Evolutionary conservation across 1,284 basidiomycete species (phyloP).

Genomic region (Tylopilus orsonianus): DNA sequence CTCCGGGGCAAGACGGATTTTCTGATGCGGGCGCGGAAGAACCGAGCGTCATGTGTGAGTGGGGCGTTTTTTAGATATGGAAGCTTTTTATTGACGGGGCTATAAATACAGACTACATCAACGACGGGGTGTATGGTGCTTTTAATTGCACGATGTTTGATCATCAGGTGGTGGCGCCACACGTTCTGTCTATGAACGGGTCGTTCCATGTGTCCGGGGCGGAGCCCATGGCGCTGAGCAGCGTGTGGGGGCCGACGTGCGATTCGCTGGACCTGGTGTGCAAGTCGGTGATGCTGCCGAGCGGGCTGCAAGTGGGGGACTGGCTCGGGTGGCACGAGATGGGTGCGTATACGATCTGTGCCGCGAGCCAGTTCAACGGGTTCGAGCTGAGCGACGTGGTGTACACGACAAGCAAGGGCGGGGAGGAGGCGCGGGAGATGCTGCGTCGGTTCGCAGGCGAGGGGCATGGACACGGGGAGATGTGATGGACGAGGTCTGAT

Average conservation of each 20-base stretch:
- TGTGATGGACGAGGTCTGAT: conserved; percentile 2
- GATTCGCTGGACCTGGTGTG: conserved; percentile 89
- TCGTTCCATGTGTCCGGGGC: conserved; percentile 53
- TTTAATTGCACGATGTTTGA: conserved; percentile 98
- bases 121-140: conserved; percentile 96
- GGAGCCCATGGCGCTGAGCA: conserved; percentile 48
- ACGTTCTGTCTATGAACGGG: conserved; percentile 65
- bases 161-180: conserved; percentile 84
- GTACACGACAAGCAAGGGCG: conserved; percentile 57
- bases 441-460: conserved; percentile 34
- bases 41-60: conserved; percentile 81
- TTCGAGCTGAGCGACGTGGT: conserved; percentile 66
- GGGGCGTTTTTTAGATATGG: conserved; percentile 12
- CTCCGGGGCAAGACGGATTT: background rate
- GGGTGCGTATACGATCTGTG: conserved; percentile 93
- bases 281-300: conserved; percentile 59
- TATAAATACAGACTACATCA: conserved; percentile 81
- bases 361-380: conserved; percentile 88
- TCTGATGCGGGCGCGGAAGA: conserved; percentile 42
- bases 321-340: conserved; percentile 92
- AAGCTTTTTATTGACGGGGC: conserved; percentile 7
- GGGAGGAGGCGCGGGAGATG: conserved; percentile 39
- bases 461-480: conserved; percentile 24
- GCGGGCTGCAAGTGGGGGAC: conserved; percentile 75
- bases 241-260: conserved; percentile 81